Percentiles rank a stretch among this genome's conserved stretches.
phyloP scores from a whole-genome alignment of 257 asterid genomes.

The Scutellaria minor region DNA sequence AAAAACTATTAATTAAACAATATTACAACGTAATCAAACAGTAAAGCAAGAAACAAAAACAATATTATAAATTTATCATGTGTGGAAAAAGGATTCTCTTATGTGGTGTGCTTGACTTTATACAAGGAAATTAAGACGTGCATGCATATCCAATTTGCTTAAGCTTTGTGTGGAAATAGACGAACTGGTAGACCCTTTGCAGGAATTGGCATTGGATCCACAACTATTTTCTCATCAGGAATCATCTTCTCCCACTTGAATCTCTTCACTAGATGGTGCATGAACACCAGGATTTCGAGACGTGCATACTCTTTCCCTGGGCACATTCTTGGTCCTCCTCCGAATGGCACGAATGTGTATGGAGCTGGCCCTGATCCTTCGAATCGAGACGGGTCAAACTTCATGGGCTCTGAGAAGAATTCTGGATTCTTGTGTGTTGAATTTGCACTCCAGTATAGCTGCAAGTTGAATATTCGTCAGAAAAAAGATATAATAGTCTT shows the following conservation, averaged over 20 bases:
- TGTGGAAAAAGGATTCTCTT: not conserved
- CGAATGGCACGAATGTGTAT: slow-evolving; percentile 45
- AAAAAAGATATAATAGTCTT: too few relatives aligned
- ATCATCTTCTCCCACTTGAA: slow-evolving; percentile 36
- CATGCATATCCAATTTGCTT: not conserved
- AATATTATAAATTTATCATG: not conserved
- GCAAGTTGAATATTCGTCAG: not conserved
- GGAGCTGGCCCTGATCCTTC: slow-evolving; percentile 47
- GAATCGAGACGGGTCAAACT: slow-evolving; percentile 39
- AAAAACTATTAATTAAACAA: slow-evolving; percentile 1
- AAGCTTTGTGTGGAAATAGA: slow-evolving; percentile 28
- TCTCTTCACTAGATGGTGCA: slow-evolving; percentile 42
- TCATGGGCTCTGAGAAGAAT: slow-evolving; percentile 35
- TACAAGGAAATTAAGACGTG: not conserved
- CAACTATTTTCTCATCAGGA: slow-evolving; percentile 42
- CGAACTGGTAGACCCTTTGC: slow-evolving; percentile 43
- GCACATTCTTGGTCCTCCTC: slow-evolving; percentile 46
- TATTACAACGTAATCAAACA: not conserved
- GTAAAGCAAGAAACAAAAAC: not conserved
- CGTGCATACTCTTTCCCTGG: slow-evolving; percentile 45
- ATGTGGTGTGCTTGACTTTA: not conserved
- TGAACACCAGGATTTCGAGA: slow-evolving; percentile 42
- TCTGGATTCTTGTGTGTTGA: slow-evolving; percentile 39
- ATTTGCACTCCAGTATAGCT: slow-evolving; percentile 41
- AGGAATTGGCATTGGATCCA: slow-evolving; percentile 45